These are phyloP conservation scores for Aspergillus sp. DNA, from an alignment of 2,329 filamentous ascomycete genomes.

Conservation along the genomic window DNA sequence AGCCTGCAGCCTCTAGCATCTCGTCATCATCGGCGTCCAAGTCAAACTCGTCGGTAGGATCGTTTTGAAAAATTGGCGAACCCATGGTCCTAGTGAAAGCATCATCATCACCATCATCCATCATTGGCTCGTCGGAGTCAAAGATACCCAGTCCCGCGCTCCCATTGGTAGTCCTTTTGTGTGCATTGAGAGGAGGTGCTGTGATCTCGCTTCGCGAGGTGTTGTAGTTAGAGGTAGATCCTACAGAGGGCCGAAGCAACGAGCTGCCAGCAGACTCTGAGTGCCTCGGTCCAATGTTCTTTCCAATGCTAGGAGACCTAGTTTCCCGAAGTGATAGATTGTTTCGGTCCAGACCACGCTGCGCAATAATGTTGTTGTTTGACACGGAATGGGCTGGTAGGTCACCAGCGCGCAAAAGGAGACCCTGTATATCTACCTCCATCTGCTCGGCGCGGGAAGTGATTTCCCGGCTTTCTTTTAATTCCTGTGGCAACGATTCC, in stretches of 20 bases:
- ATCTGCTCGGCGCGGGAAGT: constrained; percentile 34
- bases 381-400: constrained; percentile 16
- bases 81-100: constrained; percentile 44
- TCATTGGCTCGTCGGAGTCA: constrained; percentile 22
- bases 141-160: constrained; percentile 6
- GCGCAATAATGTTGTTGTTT: background rate
- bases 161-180: constrained; percentile 4
- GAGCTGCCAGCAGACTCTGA: background rate
- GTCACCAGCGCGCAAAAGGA: constrained; percentile 33
- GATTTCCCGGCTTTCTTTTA: constrained; percentile 34
- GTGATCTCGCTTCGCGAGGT: constrained; percentile 1
- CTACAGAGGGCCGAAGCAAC: constrained; percentile 4
- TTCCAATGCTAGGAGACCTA: background rate
- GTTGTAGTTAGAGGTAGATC: constrained; percentile 1
- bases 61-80: constrained; percentile 26
- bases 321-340: background rate
- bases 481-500: constrained; percentile 30
- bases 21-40: constrained; percentile 46
- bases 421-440: constrained; percentile 32
- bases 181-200: constrained; percentile 1
- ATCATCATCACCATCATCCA: constrained; percentile 26
- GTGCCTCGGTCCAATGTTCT: background rate
- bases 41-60: constrained; percentile 41
- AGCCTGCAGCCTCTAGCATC: constrained; percentile 44
- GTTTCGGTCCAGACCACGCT: background rate